Percentiles rank a stretch among this genome's conserved stretches.
phyloP scores from a whole-genome alignment of 2,329 filamentous ascomycete species.

The Pseudogymnoascus sp. region DNA sequence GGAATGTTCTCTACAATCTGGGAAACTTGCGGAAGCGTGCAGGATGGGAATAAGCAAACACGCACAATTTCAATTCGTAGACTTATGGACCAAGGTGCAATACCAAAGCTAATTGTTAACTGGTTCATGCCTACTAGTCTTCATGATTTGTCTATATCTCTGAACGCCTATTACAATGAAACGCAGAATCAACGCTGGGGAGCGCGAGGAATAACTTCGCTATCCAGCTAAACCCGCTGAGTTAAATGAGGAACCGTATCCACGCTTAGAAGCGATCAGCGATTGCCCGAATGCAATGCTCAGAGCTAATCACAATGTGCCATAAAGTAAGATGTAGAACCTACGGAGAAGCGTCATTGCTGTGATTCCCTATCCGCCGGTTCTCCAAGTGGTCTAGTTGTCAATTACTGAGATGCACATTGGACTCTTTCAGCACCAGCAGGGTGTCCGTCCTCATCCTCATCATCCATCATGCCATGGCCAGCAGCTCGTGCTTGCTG shows the following conservation, averaged over 20 bases:
- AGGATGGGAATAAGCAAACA: constrained; percentile 19
- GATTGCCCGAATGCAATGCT: background rate
- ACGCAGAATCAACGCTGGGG: background rate
- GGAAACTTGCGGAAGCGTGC: constrained; percentile 32
- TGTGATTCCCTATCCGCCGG: background rate
- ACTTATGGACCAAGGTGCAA: background rate
- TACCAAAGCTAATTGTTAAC: constrained; percentile 8
- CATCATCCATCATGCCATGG: constrained; percentile 62
- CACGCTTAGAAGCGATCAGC: background rate
- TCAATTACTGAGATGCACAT: constrained; percentile 75
- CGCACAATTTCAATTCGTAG: background rate
- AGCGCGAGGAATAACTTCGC: background rate
- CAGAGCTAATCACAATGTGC: background rate
- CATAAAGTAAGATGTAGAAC: background rate
- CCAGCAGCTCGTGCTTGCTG: constrained; percentile 64
- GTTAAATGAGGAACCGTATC: background rate
- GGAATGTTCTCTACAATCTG: constrained; percentile 35
- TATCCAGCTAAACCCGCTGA: background rate
- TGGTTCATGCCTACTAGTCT: constrained; percentile 1
- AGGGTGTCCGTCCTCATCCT: constrained; percentile 69
- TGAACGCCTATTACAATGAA: constrained; percentile 11
- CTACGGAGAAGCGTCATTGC: background rate
- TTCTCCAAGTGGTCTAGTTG: background rate
- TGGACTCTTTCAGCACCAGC: constrained; percentile 71
- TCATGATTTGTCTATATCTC: constrained; percentile 10